Evolutionary conservation across 1,139 yeast genomes (phyloP), one percentile per base, ranked within the genome.

Genomic region (Scheffersomyces illinoinensis): DNA sequence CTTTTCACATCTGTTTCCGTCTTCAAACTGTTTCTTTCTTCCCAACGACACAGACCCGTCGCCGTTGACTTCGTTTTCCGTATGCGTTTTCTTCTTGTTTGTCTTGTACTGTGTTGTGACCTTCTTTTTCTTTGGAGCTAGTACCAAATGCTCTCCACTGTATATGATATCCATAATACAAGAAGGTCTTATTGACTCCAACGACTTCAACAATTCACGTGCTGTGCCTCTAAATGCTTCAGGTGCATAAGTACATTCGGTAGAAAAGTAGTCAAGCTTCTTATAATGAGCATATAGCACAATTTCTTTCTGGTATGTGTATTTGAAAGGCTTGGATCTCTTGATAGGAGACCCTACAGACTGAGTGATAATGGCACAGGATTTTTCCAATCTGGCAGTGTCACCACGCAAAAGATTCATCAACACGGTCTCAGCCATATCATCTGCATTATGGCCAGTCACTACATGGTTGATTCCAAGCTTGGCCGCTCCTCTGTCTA

Each of bases 171-270:
- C 99, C 74, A 95, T 87, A 59, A 96, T 95, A 69, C 98, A 90
- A 39, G 96, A 89, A 5, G 99, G 98, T 66, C 98, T 82, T 1
- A 93, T 87, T 2, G 96, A 86, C 70, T 95, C 99, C 58, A 96
- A 77, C 61, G 93, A 91, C 73, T 95, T 95, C 78, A 96, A 86
- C 50, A 95, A 80, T 59, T 93, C 95, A 68, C 99, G 84, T 0
- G 99, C 98, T 0, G 99, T 96, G 12, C 99, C 99, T 65, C 99
- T 81, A 70, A 96, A 96, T 0, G 99, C 98, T 72, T 96, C 99
- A 0, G 99, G 98, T 0, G 99, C 97, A 75, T 96, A 96, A 0
- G 97, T 89, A 74, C 99, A 96, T 70, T 96, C 99, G 0, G 99
- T 96, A 5, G 97, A 90, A 71, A 96, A 96, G 72, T 96, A 96